Evolutionary conservation across 2,329 filamentous ascomycete species (phyloP).

Genomic region (Colletotrichum agaves): DNA sequence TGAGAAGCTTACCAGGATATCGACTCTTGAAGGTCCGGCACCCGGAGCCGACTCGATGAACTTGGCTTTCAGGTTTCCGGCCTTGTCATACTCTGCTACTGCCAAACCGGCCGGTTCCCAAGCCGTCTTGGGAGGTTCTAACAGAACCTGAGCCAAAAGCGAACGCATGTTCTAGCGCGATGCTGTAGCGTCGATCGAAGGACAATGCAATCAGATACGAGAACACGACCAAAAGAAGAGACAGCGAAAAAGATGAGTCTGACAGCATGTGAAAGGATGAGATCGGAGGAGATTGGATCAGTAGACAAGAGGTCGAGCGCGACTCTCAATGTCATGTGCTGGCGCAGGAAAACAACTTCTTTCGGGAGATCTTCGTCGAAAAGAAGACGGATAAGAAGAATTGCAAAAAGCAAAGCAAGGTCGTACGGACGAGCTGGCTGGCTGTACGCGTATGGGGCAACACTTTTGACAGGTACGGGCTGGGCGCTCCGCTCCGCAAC

Average conservation of each 20-base stretch:
- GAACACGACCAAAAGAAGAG: neutral
- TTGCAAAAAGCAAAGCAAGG: neutral
- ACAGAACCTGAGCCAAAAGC: conserved; percentile 16
- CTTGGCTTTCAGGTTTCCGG: conserved; percentile 30
- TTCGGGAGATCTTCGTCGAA: neutral
- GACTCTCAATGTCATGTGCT: neutral
- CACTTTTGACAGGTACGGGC: conserved; percentile 12
- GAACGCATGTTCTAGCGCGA: conserved; percentile 6
- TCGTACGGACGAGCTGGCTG: neutral
- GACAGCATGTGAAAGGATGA: conserved; percentile 1
- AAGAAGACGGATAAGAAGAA: conserved; percentile 20
- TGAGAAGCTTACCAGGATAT: conserved; percentile 27
- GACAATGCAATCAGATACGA: neutral
- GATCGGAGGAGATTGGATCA: conserved; percentile 2
- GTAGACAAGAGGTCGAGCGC: neutral
- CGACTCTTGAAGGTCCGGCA: conserved; percentile 19
- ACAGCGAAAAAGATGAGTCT: neutral
- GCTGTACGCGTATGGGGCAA: neutral
- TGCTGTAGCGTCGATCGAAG: neutral
- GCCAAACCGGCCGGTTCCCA: conserved; percentile 2
- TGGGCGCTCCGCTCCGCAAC: neutral
- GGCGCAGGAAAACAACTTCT: neutral
- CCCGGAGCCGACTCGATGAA: conserved; percentile 29
- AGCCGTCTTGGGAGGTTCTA: neutral
- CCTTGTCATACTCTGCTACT: conserved; percentile 28